Evolutionary conservation across 2,329 filamentous ascomycete genomes (phyloP).

Genomic region (Fusarium fracticaudum): DNA sequence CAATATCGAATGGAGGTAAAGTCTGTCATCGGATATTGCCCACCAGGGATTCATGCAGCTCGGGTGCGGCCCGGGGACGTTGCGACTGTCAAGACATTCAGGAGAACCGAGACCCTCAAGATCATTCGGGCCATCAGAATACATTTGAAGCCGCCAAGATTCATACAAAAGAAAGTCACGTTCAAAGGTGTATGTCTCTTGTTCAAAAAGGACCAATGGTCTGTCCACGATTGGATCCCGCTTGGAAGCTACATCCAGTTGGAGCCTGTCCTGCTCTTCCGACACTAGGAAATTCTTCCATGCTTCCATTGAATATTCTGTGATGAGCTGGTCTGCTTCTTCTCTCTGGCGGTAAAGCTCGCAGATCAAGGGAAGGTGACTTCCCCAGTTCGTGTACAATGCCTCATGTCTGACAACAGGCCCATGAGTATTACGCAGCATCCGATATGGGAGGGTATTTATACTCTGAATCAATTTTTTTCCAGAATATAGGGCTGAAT

Average conservation of each 20-base stretch:
- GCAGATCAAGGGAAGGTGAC: background rate
- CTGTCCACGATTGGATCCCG: background rate
- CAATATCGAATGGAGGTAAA: background rate
- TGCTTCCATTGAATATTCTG: background rate
- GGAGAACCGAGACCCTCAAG: background rate
- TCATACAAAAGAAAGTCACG: background rate
- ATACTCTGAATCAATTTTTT: rapidly evolving
- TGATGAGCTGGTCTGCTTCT: background rate
- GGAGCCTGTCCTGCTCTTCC: background rate
- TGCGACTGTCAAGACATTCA: background rate
- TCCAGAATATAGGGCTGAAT: rapidly evolving
- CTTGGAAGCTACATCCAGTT: background rate
- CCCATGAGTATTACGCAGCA: rapidly evolving
- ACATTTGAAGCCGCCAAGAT: background rate
- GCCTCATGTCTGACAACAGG: background rate
- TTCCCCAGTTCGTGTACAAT: background rate
- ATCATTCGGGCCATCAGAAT: background rate
- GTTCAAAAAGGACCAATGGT: background rate
- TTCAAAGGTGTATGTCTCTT: background rate
- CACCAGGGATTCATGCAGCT: too few relatives aligned
- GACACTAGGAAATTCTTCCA: background rate
- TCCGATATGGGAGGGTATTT: background rate
- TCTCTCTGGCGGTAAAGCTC: background rate
- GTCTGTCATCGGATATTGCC: background rate
- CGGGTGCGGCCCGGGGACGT: background rate